Evolutionary conservation across 2,329 filamentous ascomycete species (phyloP).

Genomic region (Chrysosporium queenslandicum): DNA sequence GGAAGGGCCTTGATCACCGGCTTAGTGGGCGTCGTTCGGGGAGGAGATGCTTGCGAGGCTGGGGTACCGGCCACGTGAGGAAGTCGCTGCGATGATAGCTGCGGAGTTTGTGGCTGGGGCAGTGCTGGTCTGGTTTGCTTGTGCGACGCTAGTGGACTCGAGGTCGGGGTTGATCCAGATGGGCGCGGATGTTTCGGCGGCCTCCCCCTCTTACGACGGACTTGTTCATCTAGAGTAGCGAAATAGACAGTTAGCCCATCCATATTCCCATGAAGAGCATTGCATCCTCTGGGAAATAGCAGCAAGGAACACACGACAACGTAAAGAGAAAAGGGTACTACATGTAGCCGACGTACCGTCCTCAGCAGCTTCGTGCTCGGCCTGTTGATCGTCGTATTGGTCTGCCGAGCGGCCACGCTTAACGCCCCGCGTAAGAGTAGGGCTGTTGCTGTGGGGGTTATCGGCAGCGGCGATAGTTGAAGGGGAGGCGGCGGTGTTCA

Average conservation of each 20-base stretch:
- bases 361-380: conserved; percentile 52
- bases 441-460: conserved; percentile 15
- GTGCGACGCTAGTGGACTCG: conserved; percentile 22
- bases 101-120: conserved; percentile 30
- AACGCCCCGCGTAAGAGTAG: conserved; percentile 46
- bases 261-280: conserved; percentile 22
- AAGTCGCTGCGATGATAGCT: conserved; percentile 31
- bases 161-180: conserved; percentile 27
- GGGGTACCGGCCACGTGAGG: conserved; percentile 33
- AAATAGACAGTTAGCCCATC: conserved; percentile 8
- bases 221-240: conserved; percentile 29
- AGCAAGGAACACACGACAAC: conserved; percentile 24
- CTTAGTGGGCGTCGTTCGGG: conserved; percentile 70
- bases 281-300: too few relatives aligned
- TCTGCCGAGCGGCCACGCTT: conserved; percentile 74
- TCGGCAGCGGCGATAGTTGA: background rate
- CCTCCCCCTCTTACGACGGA: conserved; percentile 42
- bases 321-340: conserved; percentile 11
- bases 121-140: conserved; percentile 25
- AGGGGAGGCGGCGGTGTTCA: conserved; percentile 20
- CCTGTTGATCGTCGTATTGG: conserved; percentile 43
- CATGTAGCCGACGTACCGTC: conserved; percentile 54
- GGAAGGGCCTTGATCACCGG: conserved; percentile 82
- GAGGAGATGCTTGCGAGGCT: conserved; percentile 50
- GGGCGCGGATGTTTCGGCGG: conserved; percentile 41